Percentiles rank a stretch among this genome's conserved stretches.
Conservation (phyloP, 176 grass and related monocot species). For the Microstegium vimineum region DNA sequence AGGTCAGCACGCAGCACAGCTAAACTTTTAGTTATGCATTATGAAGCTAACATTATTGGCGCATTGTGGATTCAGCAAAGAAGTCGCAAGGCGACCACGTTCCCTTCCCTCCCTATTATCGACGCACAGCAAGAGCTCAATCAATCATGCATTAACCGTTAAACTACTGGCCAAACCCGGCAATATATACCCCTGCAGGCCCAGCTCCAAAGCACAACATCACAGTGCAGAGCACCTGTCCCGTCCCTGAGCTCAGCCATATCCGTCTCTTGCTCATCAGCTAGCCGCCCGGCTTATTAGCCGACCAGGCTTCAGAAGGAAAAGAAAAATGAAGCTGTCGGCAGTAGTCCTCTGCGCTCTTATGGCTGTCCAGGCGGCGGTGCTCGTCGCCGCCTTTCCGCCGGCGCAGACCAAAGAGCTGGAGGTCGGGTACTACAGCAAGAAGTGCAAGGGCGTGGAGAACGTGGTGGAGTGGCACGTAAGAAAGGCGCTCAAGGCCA, state of each 20-base stretch:
- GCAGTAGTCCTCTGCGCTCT: slow-evolving; percentile 20
- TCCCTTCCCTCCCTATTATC: background rate
- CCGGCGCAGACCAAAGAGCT: slow-evolving; percentile 1
- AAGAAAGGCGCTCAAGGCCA: slow-evolving; percentile 27
- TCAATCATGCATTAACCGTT: background rate
- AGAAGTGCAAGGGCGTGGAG: slow-evolving; percentile 41
- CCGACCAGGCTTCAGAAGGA: background rate
- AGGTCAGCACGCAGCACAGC: background rate
- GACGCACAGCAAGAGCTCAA: background rate
- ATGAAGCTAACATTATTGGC: background rate
- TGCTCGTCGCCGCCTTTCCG: slow-evolving; percentile 4
- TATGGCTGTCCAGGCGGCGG: slow-evolving; percentile 17
- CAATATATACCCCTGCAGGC: slow-evolving; percentile 25
- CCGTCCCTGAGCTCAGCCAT: too few relatives aligned
- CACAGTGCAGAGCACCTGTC: background rate
- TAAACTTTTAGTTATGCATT: background rate
- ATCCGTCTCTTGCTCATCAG: background rate
- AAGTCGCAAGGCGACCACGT: background rate
- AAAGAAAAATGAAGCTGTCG: slow-evolving; percentile 27
- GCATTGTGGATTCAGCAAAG: background rate
- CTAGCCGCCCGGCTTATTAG: background rate
- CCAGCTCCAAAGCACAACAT: background rate
- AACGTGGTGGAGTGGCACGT: slow-evolving; percentile 36
- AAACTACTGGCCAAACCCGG: background rate
- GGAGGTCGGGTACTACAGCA: slow-evolving; percentile 40